A percentile compares a stretch with the other conserved stretches of the same genome.
phyloP scores from a whole-genome alignment of 2,329 filamentous ascomycete genomes.

The Fusarium sp. region DNA sequence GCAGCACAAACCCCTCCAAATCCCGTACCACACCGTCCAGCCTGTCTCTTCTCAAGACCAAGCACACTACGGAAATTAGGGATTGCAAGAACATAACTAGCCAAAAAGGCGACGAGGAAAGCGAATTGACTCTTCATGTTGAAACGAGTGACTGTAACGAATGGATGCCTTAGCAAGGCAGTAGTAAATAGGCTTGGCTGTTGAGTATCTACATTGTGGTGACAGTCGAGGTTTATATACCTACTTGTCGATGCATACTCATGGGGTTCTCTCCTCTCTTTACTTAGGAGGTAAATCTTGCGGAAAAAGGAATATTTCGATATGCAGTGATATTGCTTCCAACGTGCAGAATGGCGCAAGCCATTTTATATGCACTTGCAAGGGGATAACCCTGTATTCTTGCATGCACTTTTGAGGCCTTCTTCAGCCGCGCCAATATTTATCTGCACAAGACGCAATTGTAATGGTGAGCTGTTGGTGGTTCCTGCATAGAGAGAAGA shows the following conservation, averaged over 20 bases:
- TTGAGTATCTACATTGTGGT: background rate
- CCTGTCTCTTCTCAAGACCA: slow-evolving; percentile 34
- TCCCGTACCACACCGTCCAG: slow-evolving; percentile 58
- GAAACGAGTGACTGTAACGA: slow-evolving; percentile 43
- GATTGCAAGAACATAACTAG: background rate
- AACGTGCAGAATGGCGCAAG: background rate
- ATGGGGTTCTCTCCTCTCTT: too few relatives aligned
- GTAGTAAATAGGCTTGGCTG: background rate
- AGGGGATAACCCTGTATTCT: background rate
- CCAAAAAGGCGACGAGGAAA: slow-evolving; percentile 12
- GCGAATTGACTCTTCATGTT: slow-evolving; percentile 28
- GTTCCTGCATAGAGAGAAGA: background rate
- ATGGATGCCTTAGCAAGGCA: slow-evolving; percentile 15
- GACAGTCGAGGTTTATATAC: slow-evolving; percentile 9
- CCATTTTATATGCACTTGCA: background rate
- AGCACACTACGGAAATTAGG: background rate
- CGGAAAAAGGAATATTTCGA: background rate
- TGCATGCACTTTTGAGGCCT: background rate
- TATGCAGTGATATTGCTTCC: background rate
- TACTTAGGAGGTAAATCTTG: background rate
- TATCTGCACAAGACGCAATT: background rate
- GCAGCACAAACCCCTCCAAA: slow-evolving; percentile 50
- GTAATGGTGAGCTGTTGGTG: background rate
- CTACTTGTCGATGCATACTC: background rate
- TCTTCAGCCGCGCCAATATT: background rate